phyloP scores from a whole-genome alignment of 2,329 filamentous ascomycete genomes.

The Claviceps sp. region DNA sequence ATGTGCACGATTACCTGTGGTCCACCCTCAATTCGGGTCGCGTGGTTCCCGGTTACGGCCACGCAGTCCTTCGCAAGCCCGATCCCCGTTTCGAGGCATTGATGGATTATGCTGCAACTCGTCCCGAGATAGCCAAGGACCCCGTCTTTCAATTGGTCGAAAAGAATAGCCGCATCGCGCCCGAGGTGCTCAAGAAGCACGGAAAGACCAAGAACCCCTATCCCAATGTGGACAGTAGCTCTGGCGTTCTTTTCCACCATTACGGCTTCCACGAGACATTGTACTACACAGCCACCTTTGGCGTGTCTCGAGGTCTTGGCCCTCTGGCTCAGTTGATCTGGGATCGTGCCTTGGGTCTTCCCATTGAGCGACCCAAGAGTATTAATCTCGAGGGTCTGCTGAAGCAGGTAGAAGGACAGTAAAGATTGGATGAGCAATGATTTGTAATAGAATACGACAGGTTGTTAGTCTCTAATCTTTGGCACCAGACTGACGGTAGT shows the following conservation, averaged over 20 bases:
- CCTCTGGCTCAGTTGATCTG: conserved; percentile 90
- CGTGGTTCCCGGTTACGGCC: conserved; percentile 89
- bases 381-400: conserved; percentile 83
- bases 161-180: conserved; percentile 85
- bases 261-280: conserved; percentile 95
- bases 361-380: conserved; percentile 96
- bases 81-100: conserved; percentile 93
- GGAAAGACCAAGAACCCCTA: conserved; percentile 98
- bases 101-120: conserved; percentile 84
- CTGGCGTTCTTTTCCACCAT: conserved; percentile 92
- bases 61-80: conserved; percentile 90
- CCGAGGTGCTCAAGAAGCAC: conserved; percentile 80
- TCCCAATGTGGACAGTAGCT: conserved; percentile 90
- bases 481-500: not conserved
- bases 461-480: not conserved
- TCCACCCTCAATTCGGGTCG: conserved; percentile 82
- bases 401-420: conserved; percentile 44
- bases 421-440: not conserved
- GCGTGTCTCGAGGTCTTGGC: conserved; percentile 60
- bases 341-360: conserved; percentile 85
- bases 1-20: conserved; percentile 87
- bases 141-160: conserved; percentile 90
- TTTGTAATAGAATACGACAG: not conserved
- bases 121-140: conserved; percentile 73
- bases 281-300: conserved; percentile 74